Percentiles rank a stretch among this genome's conserved stretches.
Conservation (phyloP, 2,329 filamentous ascomycete species). For the Colletotrichum incanum region DNA sequence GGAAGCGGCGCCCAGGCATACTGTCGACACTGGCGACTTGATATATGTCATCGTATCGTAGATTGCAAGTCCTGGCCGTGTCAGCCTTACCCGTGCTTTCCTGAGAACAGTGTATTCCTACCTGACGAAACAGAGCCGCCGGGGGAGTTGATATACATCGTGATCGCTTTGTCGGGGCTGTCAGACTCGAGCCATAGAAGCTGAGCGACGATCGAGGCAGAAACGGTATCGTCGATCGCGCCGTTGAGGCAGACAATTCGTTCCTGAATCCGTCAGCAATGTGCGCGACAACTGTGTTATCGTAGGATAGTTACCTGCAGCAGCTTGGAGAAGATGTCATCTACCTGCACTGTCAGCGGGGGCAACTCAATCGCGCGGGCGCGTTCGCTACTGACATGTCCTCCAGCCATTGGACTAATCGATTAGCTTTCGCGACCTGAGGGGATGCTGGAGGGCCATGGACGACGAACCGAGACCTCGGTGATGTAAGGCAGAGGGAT, state of each 20-base stretch:
- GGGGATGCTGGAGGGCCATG: constrained; percentile 8
- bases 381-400: constrained; percentile 72
- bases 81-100: background rate
- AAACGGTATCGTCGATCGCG: constrained; percentile 89
- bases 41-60: constrained; percentile 99
- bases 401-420: constrained; percentile 82
- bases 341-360: constrained; percentile 58
- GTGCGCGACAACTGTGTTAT: constrained; percentile 38
- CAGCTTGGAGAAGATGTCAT: constrained; percentile 87
- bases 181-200: constrained; percentile 98
- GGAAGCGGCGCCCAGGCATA: constrained; percentile 94
- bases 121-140: constrained; percentile 89
- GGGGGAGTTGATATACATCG: constrained; percentile 97
- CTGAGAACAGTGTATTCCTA: constrained; percentile 47
- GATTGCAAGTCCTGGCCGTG: constrained; percentile 78
- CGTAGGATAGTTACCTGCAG: constrained; percentile 71
- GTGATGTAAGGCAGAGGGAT: constrained; percentile 75
- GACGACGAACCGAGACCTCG: constrained; percentile 63
- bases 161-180: constrained; percentile 93
- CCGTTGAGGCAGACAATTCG: constrained; percentile 96
- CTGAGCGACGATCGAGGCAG: constrained; percentile 95
- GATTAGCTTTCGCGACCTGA: constrained; percentile 46
- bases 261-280: constrained; percentile 69
- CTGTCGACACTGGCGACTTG: constrained; percentile 90
- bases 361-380: constrained; percentile 41